Conservation (phyloP, 805 yeast species). For the Debaryomyces prosopidis region DNA sequence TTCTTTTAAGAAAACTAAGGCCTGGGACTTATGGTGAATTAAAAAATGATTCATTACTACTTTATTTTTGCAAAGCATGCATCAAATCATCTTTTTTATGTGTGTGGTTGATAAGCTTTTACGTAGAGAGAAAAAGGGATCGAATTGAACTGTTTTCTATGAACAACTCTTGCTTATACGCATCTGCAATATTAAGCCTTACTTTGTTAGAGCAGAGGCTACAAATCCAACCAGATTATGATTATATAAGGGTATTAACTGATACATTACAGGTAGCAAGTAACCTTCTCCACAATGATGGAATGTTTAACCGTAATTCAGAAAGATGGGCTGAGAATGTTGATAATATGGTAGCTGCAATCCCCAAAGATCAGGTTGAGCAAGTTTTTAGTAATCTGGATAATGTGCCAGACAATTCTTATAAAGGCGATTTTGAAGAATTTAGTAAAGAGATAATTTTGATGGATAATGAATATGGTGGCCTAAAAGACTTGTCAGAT, state of each 20-base stretch:
- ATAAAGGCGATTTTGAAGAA: neutral
- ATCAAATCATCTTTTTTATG: neutral
- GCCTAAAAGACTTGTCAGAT: neutral
- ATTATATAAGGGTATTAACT: neutral
- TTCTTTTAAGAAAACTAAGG: neutral
- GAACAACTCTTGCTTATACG: neutral
- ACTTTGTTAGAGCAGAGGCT: neutral
- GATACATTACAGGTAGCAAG: neutral
- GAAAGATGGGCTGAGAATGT: constrained; percentile 1
- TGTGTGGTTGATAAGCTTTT: neutral
- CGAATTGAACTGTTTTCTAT: constrained; percentile 1
- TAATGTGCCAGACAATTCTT: neutral
- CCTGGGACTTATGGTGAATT: constrained; percentile 64
- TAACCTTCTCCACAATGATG: neutral
- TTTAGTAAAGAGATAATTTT: neutral
- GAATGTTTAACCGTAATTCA: neutral
- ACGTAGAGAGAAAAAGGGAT: neutral
- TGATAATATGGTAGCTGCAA: constrained; percentile 1
- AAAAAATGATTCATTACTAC: constrained; percentile 60
- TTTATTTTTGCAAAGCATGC: constrained; percentile 2
- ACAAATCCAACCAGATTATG: neutral
- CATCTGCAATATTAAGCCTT: neutral
- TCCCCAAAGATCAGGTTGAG: neutral
- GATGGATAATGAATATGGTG: neutral
- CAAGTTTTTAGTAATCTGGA: too few species aligned